Conservation (phyloP, 2,329 filamentous ascomycete genomes). For the Aspergillus versicolor region DNA sequence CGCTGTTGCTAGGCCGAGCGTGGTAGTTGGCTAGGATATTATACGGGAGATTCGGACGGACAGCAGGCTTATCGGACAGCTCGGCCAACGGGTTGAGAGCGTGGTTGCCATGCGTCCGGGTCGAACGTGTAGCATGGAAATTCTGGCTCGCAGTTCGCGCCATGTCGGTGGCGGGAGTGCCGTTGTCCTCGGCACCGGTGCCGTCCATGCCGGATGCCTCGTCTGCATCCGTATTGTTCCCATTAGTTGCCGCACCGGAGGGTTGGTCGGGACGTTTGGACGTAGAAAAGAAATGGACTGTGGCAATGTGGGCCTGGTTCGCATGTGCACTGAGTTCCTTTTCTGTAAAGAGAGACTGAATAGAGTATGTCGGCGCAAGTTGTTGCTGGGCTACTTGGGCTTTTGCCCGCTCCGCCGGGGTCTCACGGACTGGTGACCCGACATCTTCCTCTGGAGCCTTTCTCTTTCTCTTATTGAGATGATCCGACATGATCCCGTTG, state of each 20-base stretch:
- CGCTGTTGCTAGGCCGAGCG: constrained; percentile 42
- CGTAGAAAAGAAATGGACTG: constrained; percentile 58
- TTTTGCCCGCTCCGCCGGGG: constrained; percentile 54
- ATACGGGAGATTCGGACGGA: constrained; percentile 47
- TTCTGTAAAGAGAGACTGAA: constrained; percentile 65
- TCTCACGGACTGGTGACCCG: constrained; percentile 57
- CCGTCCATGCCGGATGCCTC: constrained; percentile 35
- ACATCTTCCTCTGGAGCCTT: constrained; percentile 59
- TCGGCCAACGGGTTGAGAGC: constrained; percentile 57
- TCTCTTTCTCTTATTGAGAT: constrained; percentile 57
- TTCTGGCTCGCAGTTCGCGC: constrained; percentile 60
- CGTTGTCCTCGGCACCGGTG: constrained; percentile 42
- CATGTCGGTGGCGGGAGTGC: constrained; percentile 55
- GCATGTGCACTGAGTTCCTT: constrained; percentile 64
- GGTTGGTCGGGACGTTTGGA: constrained; percentile 48
- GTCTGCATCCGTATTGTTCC: constrained; percentile 44
- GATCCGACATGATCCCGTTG: constrained; percentile 47
- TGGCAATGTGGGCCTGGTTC: constrained; percentile 60
- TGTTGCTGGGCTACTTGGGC: constrained; percentile 56
- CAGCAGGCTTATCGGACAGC: constrained; percentile 51
- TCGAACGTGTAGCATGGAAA: constrained; percentile 55
- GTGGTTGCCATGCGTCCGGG: constrained; percentile 52
- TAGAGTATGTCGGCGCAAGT: constrained; percentile 59
- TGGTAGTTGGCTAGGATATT: constrained; percentile 48
- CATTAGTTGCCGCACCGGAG: constrained; percentile 37